Evolutionary conservation across 1,284 basidiomycete genomes (phyloP).

Genomic region (Ganoderma boninense): DNA sequence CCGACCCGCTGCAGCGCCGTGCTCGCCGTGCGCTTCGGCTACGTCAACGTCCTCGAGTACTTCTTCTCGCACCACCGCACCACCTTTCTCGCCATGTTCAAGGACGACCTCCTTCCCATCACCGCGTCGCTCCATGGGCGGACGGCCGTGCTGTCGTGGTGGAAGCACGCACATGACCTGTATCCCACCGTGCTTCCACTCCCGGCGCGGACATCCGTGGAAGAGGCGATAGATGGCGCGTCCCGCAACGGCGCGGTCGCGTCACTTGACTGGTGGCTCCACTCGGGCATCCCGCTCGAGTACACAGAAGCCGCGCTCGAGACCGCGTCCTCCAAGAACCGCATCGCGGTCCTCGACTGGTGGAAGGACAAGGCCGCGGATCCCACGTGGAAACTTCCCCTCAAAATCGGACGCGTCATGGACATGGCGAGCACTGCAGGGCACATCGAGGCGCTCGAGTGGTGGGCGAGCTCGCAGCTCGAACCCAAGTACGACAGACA

Average conservation of each 20-base stretch:
- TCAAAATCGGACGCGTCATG: slow-evolving; percentile 84
- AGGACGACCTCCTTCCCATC: slow-evolving; percentile 72
- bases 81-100: slow-evolving; percentile 69
- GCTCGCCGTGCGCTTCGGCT: slow-evolving; percentile 74
- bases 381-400: slow-evolving; percentile 50
- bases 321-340: slow-evolving; percentile 77
- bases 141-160: slow-evolving; percentile 79
- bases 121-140: slow-evolving; percentile 79
- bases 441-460: slow-evolving; percentile 75
- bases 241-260: slow-evolving; percentile 71
- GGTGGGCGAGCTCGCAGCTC: slow-evolving; percentile 82
- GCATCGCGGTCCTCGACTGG: slow-evolving; percentile 79
- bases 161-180: slow-evolving; percentile 71
- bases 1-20: slow-evolving; percentile 75
- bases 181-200: slow-evolving; percentile 63
- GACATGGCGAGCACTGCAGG: slow-evolving; percentile 81
- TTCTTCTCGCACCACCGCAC: slow-evolving; percentile 68
- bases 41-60: slow-evolving; percentile 77
- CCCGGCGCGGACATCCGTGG: slow-evolving; percentile 58
- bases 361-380: slow-evolving; percentile 58
- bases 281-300: slow-evolving; percentile 63
- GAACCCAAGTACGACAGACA: slow-evolving; percentile 80
- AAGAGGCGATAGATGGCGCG: slow-evolving; percentile 75
- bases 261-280: slow-evolving; percentile 78
- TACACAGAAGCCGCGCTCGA: slow-evolving; percentile 82